A percentile compares a stretch with the other conserved stretches of the same genome.
These are phyloP conservation scores for Metschnikowia vanudenii DNA, from an alignment of 805 yeast species.

Conservation along the genomic window DNA sequence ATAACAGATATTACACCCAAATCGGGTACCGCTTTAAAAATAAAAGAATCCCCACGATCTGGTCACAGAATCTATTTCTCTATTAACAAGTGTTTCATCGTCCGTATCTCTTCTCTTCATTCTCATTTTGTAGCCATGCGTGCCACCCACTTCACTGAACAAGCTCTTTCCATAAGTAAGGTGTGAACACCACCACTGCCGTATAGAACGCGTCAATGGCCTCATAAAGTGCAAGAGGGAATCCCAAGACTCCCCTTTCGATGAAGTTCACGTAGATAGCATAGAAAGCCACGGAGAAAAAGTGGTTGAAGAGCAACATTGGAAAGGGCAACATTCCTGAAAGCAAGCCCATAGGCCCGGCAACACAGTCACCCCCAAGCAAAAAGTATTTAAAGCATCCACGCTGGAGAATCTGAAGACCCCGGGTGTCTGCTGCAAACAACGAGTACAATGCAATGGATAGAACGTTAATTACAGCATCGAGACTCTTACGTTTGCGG, in stretches of 20 bases:
- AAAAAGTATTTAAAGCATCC: slow-evolving; percentile 90
- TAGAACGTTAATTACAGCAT: slow-evolving; percentile 82
- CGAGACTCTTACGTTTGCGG: slow-evolving; percentile 70
- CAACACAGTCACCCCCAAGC: slow-evolving; percentile 77
- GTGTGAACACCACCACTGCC: slow-evolving; percentile 77
- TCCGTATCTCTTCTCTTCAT: background rate
- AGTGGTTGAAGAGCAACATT: slow-evolving; percentile 71
- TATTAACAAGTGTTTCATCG: background rate
- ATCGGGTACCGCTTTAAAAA: too few relatives aligned
- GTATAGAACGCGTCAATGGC: slow-evolving; percentile 66
- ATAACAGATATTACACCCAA: too few relatives aligned
- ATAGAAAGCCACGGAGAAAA: slow-evolving; percentile 87
- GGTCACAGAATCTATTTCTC: too few relatives aligned
- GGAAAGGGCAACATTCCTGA: slow-evolving; percentile 83
- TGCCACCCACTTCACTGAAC: slow-evolving; percentile 11
- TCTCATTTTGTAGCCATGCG: background rate
- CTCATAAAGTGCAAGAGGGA: slow-evolving; percentile 72
- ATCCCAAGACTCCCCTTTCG: slow-evolving; percentile 60
- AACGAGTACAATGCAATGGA: slow-evolving; percentile 87
- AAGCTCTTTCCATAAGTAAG: slow-evolving; percentile 61
- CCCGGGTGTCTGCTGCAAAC: slow-evolving; percentile 78
- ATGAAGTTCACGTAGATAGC: slow-evolving; percentile 67
- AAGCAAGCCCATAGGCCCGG: slow-evolving; percentile 78
- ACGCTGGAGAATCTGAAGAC: slow-evolving; percentile 66
- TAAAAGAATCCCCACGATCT: too few relatives aligned